Evolutionary conservation across 768 basidiomycete genomes (phyloP).

Genomic region (Tricholoma sp.): DNA sequence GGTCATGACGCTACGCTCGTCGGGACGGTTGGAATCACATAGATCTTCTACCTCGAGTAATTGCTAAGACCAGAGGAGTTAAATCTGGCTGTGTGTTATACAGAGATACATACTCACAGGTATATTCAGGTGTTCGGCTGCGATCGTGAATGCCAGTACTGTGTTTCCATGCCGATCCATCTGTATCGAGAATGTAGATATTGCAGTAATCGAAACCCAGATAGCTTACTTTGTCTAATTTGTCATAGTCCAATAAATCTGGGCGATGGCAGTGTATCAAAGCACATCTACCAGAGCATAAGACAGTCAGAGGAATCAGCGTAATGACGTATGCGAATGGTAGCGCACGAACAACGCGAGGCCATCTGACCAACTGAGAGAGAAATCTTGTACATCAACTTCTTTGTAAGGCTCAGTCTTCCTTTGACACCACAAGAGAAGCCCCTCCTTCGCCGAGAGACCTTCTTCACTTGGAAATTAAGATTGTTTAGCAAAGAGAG

Average conservation of each 20-base stretch:
- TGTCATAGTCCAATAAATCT: slow-evolving; percentile 87
- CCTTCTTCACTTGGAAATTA: slow-evolving; percentile 78
- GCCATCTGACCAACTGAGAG: slow-evolving; percentile 89
- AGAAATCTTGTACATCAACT: slow-evolving; percentile 93
- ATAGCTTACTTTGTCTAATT: slow-evolving; percentile 68
- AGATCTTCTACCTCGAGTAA: slow-evolving; percentile 95
- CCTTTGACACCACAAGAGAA: slow-evolving; percentile 96
- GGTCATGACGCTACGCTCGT: slow-evolving; percentile 97
- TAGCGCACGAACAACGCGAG: slow-evolving; percentile 75
- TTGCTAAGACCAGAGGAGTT: slow-evolving; percentile 48
- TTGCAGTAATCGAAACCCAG: background rate
- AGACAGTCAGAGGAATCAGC: slow-evolving; percentile 5
- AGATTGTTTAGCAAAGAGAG: slow-evolving; percentile 10
- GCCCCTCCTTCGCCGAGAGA: slow-evolving; percentile 95
- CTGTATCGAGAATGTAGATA: slow-evolving; percentile 28
- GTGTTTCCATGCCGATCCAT: slow-evolving; percentile 80
- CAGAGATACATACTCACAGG: slow-evolving; percentile 53
- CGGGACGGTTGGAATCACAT: slow-evolving; percentile 81
- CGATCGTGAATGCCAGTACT: slow-evolving; percentile 79
- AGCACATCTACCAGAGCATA: slow-evolving; percentile 64
- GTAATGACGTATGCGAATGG: slow-evolving; percentile 1
- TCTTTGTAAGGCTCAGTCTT: slow-evolving; percentile 90
- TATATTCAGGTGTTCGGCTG: slow-evolving; percentile 84
- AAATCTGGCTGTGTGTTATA: background rate
- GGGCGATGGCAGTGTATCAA: slow-evolving; percentile 97